phyloP scores from a whole-genome alignment of 306 rosid genomes.

The Myrica gale region DNA sequence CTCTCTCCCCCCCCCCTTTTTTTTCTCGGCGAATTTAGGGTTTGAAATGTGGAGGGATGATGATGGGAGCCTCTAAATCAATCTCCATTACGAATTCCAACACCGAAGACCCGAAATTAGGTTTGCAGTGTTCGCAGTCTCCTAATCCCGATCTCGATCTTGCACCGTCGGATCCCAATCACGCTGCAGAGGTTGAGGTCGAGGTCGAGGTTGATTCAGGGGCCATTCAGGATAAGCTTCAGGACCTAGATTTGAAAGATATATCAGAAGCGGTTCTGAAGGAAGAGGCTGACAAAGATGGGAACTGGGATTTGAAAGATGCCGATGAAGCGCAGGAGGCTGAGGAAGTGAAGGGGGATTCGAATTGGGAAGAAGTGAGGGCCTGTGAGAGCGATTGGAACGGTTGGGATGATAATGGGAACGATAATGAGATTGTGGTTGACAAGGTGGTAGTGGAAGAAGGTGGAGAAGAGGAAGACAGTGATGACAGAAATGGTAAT shows the following conservation, averaged over 20 bases:
- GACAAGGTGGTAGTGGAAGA: conserved; percentile 2
- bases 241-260: conserved; percentile 34
- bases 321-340: conserved; percentile 19
- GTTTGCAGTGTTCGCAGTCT: conserved; percentile 21
- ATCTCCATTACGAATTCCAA: conserved; percentile 25
- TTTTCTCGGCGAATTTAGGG: conserved; percentile 57
- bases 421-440: conserved; percentile 40
- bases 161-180: conserved; percentile 42
- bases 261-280: background rate
- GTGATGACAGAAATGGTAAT: conserved; percentile 24
- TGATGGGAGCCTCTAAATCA: conserved; percentile 70
- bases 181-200: conserved; percentile 1
- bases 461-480: conserved; percentile 30
- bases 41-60: conserved; percentile 90
- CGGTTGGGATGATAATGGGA: conserved; percentile 29
- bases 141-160: conserved; percentile 39
- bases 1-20: background rate
- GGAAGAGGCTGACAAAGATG: conserved; percentile 20
- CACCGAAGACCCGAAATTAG: conserved; percentile 19
- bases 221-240: conserved; percentile 7
- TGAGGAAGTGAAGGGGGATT: conserved; percentile 31
- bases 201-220: background rate
- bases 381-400: conserved; percentile 24
- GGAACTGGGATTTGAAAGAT: conserved; percentile 43
- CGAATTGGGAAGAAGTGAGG: conserved; percentile 28